A percentile compares a stretch with the other conserved stretches of the same genome.
phyloP scores from a whole-genome alignment of 495 filamentous ascomycete species.

The Tuber borchii region DNA sequence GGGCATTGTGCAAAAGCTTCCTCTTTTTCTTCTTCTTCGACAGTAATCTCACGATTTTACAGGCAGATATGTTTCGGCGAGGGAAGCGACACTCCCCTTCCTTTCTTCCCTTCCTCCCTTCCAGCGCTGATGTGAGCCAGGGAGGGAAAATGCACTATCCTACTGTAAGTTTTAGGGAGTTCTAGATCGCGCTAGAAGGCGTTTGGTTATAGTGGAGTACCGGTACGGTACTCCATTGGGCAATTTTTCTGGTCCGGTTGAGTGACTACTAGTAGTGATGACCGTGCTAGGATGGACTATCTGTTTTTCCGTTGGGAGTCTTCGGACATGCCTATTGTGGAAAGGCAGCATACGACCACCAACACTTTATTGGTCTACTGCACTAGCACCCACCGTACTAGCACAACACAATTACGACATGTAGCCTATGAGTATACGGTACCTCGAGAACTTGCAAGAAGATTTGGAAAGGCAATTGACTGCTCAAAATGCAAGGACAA shows the following conservation, averaged over 20 bases:
- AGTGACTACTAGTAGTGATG: constrained; percentile 3
- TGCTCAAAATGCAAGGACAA: neutral
- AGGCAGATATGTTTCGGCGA: neutral
- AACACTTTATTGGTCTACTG: neutral
- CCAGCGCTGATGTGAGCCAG: neutral
- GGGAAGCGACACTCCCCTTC: neutral
- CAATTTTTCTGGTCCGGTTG: neutral
- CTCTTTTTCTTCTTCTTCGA: neutral
- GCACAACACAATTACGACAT: neutral
- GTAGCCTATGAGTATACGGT: neutral
- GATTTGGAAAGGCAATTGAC: neutral
- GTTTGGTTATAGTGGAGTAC: neutral
- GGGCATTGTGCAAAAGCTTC: neutral
- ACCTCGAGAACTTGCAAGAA: neutral
- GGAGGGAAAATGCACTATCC: neutral
- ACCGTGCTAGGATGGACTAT: neutral
- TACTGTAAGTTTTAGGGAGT: neutral
- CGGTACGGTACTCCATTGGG: neutral
- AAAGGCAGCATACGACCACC: neutral
- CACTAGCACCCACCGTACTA: too few species aligned
- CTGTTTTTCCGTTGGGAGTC: neutral
- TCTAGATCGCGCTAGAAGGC: neutral
- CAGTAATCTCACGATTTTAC: too few species aligned
- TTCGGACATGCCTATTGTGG: neutral
- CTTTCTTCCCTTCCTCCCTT: neutral